Evolutionary conservation across 179 eudicot genomes (phyloP), one percentile per base, ranked within the genome.

Genomic region (Drosera spatulata): DNA sequence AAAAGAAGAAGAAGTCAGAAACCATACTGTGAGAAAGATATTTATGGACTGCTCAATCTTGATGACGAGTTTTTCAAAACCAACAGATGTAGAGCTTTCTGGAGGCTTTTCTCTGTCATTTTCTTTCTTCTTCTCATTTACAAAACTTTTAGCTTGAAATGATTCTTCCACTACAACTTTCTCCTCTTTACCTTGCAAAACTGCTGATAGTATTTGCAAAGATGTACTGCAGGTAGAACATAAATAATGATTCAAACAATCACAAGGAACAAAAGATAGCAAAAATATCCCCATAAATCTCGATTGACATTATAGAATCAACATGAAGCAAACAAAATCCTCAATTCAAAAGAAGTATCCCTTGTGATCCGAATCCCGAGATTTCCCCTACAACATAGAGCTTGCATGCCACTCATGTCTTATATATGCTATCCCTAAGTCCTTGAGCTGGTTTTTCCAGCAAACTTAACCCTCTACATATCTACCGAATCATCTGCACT

Each of bases 41-140:
- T 93, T 93, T 10, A 90, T 56, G 10, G 99, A 89, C 53, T 89
- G 97, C 71, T 93, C 99, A 12, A 84, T 0, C 74, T 83, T 89
- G 70, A 93, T 77, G 58, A 75, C 69, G 91, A 85, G 81, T 63
- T 71, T 75, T 74, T 81, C 85, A 50, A 69, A 71, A 50, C 62
- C 69, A 58, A 61, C 71, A 4, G 85, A 56, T 41, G 66, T 49
- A 49, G 85, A 62, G 55, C 70, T 68, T 55, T 64, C 77, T 37
- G 68, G 60, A 5, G 69, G 72, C 62, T 33, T 63, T 47, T 63
- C 78, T 41, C 65, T 73, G 4, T 39, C n/a, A 10, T 11, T 68
- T 65, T 59, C 77, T 63, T 65, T 73, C 58, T 59, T 67, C 58
- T 73, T 67, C 38, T 62, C 65, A 41, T 62, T 79, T 15, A 63